Evolutionary conservation across 2,329 filamentous ascomycete species (phyloP), one percentile per base, ranked within the genome.

Genomic region (Falciphora oryzae): DNA sequence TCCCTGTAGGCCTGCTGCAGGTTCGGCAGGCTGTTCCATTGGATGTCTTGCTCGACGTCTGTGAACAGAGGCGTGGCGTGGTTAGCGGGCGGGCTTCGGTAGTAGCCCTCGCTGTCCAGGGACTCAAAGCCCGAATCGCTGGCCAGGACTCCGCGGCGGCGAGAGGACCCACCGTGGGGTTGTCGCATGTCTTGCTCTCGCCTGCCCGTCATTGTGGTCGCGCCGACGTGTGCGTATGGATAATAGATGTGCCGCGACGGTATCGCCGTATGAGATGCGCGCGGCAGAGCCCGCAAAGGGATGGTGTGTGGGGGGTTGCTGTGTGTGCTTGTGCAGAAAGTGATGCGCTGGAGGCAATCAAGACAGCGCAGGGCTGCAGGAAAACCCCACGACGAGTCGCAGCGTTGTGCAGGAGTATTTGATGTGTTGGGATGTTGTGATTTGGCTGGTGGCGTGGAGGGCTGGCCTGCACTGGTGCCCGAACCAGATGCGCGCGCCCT

Each of bases 101-200:
- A 61, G 32, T 32, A 61, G 59, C 59, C 38, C 22, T 53, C 44
- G 44, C 44, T 53, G 22, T 53, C 44, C 16, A 53, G 44, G 4
- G 44, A 53, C 44, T 53, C 44, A n/a, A 61, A 61, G 32, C 59
- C 59, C 28, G 59, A 61, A 16, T 61, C 59, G 32, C 32, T 38
- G 59, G 25, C 8, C 7, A 32, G 22, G 31, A 22, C 44, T n/a
- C 44, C 44, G 44, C 44, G 44, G 8, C 44, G 44, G 44, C 44
- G 44, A 53, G 44, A 53, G 44, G 44, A 53, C 59, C 32, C 59
- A 61, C 59, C 59, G 31, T 61, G 22, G 59, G 28, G 59, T 44
- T 32, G 29, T 32, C 59, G 32, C 38, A 16, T 61, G 32, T 25
- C n/a, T 32, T 61, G 31, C n/a, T 38, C 31, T 38, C 25, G 59